Conservation (phyloP, 345 rosid genomes). For the Barbarea vulgaris region DNA sequence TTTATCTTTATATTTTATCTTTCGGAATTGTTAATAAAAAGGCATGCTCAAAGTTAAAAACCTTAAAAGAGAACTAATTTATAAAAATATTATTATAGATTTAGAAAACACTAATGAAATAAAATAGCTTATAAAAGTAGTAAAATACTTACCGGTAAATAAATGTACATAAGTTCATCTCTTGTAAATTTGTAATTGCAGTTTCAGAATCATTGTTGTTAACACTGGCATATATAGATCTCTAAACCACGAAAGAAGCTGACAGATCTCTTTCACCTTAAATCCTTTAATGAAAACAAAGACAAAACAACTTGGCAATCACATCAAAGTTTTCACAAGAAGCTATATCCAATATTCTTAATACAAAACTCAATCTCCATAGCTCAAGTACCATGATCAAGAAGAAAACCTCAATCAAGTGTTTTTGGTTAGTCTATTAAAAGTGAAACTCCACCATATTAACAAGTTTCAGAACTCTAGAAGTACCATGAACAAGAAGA, state of each 20-base stretch:
- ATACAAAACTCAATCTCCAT: background rate
- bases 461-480: background rate
- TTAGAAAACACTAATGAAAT: no score
- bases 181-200: no score
- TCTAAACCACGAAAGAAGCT: background rate
- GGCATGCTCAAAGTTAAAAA: no score
- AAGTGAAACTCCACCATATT: background rate
- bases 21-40: no score
- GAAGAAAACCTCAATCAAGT: background rate
- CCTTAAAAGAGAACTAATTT: no score
- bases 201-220: no score
- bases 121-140: no score
- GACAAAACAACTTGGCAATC: background rate
- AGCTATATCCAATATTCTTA: background rate
- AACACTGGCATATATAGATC: background rate
- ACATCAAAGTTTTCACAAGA: background rate
- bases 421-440: background rate
- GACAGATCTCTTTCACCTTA: conserved; percentile 1
- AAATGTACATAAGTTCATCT: no score
- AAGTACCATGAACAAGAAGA: conserved; percentile 3
- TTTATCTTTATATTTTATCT: no score
- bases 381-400: background rate
- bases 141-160: no score
- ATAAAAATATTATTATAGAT: no score
- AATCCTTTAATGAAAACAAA: background rate